Evolutionary conservation across 208 protist species (phyloP).

Genomic region (Angomonas ambiguus): DNA sequence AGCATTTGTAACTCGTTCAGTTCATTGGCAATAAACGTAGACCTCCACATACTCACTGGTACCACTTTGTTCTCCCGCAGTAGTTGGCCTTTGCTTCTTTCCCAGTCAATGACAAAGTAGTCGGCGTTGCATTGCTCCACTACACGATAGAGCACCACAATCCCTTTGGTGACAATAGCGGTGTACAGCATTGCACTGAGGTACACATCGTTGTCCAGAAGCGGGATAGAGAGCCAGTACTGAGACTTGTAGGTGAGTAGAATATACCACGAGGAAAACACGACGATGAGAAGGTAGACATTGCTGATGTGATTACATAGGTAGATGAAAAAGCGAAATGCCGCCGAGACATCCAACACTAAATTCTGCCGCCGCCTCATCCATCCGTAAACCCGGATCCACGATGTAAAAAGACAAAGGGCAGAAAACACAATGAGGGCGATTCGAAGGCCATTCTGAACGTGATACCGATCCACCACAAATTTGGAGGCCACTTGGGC

Average conservation of each 20-base stretch:
- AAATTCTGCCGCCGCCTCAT: constrained; percentile 77
- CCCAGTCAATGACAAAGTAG: constrained; percentile 90
- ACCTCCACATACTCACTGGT: constrained; percentile 87
- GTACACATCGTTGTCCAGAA: constrained; percentile 44
- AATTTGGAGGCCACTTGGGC: constrained; percentile 31
- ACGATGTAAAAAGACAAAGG: constrained; percentile 58
- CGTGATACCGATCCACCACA: constrained; percentile 21
- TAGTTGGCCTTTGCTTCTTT: constrained; percentile 78
- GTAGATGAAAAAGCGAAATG: constrained; percentile 69
- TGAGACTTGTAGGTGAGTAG: constrained; percentile 63
- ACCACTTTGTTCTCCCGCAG: constrained; percentile 79
- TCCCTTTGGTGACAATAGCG: constrained; percentile 40
- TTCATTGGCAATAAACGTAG: constrained; percentile 78
- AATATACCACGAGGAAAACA: constrained; percentile 67
- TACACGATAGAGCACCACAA: constrained; percentile 64
- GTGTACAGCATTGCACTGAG: constrained; percentile 64
- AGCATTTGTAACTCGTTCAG: constrained; percentile 74
- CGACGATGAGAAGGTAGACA: constrained; percentile 47
- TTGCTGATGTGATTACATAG: constrained; percentile 70
- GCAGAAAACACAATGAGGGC: constrained; percentile 48
- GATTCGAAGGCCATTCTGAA: constrained; percentile 40
- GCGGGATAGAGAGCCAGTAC: constrained; percentile 25
- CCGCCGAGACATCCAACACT: constrained; percentile 38
- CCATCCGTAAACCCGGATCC: constrained; percentile 72
- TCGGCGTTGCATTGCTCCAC: constrained; percentile 84